These are phyloP conservation scores for Aspergillus hortae DNA, from an alignment of 2,329 filamentous ascomycete genomes.

Conservation along the genomic window DNA sequence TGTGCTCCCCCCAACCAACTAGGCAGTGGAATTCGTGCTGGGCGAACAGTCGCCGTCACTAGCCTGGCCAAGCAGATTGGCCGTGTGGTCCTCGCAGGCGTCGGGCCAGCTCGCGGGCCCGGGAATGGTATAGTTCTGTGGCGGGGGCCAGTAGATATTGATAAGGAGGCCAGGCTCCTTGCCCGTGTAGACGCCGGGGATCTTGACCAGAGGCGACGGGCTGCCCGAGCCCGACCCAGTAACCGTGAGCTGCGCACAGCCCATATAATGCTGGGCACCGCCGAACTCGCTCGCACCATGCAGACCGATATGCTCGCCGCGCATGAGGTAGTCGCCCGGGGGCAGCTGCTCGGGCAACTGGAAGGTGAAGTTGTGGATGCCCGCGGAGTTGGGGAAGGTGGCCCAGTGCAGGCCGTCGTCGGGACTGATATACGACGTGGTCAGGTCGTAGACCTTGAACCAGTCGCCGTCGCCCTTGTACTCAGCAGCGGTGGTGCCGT, in stretches of 20 bases:
- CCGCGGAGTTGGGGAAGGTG: not conserved
- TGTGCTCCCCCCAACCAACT: too few species aligned
- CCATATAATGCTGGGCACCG: slow-evolving; percentile 5
- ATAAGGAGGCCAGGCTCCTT: slow-evolving; percentile 3
- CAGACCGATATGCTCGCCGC: slow-evolving; percentile 4
- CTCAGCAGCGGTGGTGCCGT: not conserved
- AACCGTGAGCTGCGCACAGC: slow-evolving; percentile 7
- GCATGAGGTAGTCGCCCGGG: slow-evolving; percentile 6
- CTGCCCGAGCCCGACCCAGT: slow-evolving; percentile 1
- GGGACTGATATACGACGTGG: slow-evolving; percentile 1
- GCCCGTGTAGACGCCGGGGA: slow-evolving; percentile 4
- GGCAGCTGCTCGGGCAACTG: not conserved
- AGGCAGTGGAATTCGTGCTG: not conserved
- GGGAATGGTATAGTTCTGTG: slow-evolving; percentile 5
- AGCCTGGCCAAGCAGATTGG: not conserved
- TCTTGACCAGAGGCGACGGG: slow-evolving; percentile 2
- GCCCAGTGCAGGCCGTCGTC: slow-evolving; percentile 2
- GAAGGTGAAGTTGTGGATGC: slow-evolving; percentile 3
- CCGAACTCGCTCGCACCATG: slow-evolving; percentile 2
- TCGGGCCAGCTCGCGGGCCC: slow-evolving; percentile 7
- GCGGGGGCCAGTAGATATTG: slow-evolving; percentile 1
- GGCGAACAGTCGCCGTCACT: slow-evolving; percentile 4
- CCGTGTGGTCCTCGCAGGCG: slow-evolving; percentile 4
- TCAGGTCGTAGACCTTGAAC: slow-evolving; percentile 6
- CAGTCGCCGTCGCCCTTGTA: slow-evolving; percentile 6